Evolutionary conservation across 495 filamentous ascomycete genomes (phyloP).

Genomic region (Lophiostoma macrostomum): DNA sequence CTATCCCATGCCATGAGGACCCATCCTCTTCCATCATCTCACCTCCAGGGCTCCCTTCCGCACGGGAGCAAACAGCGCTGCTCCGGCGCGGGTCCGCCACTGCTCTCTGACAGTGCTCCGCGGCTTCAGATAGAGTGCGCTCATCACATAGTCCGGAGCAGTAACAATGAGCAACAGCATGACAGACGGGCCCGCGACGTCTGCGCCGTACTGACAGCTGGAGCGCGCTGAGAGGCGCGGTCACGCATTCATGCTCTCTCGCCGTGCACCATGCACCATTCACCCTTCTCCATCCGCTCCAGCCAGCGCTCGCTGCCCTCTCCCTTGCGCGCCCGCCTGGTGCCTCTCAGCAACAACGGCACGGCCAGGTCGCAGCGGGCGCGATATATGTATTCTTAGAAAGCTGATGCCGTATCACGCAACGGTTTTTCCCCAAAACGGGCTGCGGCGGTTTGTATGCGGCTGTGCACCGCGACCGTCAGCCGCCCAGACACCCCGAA

Average conservation of each 20-base stretch:
- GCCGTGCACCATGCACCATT: not conserved
- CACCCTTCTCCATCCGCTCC: too few species aligned
- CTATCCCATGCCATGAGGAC: too few species aligned
- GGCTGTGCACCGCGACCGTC: slow-evolving; percentile 29
- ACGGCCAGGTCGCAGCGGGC: not conserved
- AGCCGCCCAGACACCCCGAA: slow-evolving; percentile 15
- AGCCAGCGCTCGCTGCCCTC: too few species aligned
- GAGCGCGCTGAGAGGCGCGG: not conserved
- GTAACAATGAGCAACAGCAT: not conserved
- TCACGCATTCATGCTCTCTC: not conserved
- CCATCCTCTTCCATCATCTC: not conserved
- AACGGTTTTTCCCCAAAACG: slow-evolving; percentile 14
- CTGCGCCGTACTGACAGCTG: not conserved
- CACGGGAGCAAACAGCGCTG: too few species aligned
- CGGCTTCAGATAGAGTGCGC: too few species aligned
- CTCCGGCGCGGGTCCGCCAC: too few species aligned
- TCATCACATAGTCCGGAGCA: too few species aligned
- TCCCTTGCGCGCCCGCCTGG: slow-evolving; percentile 5
- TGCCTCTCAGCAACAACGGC: not conserved
- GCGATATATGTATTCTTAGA: slow-evolving; percentile 24
- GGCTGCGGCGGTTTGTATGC: slow-evolving; percentile 22
- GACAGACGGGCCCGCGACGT: not conserved
- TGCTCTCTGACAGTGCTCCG: too few species aligned
- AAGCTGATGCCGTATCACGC: slow-evolving; percentile 24
- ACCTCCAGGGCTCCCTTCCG: not conserved